Evolutionary conservation across 73 alveolate genomes (phyloP), one percentile per base, ranked within the genome.

Genomic region (Paramecium sonneborni): DNA sequence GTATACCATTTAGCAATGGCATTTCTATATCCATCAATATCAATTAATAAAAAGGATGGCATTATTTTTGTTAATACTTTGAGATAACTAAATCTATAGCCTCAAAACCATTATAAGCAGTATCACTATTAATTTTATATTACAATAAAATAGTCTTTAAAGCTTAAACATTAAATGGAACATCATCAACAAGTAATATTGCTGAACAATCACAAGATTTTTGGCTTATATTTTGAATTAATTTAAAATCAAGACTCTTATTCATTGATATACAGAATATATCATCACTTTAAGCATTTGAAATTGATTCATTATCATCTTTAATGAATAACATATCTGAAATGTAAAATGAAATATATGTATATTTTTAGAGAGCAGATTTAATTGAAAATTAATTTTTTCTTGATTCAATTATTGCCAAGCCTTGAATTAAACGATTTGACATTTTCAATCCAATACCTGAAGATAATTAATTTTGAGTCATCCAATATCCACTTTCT

Each of bases 21-120:
- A 79, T 79, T 18, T 79, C 90, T 79, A 79, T 43, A 79, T 79
- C 90, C 90, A 79, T 79, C 5, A 79, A 3, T 3, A 79, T 46
- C 90, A 79, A 79, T 20, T 79, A 1, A 21, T 43, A 79, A n/a
- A 18, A 8, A 41, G 69, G 72, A 79, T 39, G 55, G 14, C 55
- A 41, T 12, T 5, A 5, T 20, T 79, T 44, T 14, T 34, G 1
- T n/a, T 28, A 20, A 18, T 39, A 46, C 26, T 44, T 79, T 3
- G 39, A 41, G 24, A 30, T 79, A 39, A 79, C 90, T 43, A 24
- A 11, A 20, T 79, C 76, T 6, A 79, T 12, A 0, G 90, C 90
- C 20, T 79, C 44, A 11, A 39, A 14, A 0, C 90, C 90, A 79
- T 79, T 39, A 43, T 79, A 79, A 43, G 90, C 90, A 21, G 46